phyloP scores from a whole-genome alignment of 2,329 filamentous ascomycete genomes.

The Clonostachys byssicola region DNA sequence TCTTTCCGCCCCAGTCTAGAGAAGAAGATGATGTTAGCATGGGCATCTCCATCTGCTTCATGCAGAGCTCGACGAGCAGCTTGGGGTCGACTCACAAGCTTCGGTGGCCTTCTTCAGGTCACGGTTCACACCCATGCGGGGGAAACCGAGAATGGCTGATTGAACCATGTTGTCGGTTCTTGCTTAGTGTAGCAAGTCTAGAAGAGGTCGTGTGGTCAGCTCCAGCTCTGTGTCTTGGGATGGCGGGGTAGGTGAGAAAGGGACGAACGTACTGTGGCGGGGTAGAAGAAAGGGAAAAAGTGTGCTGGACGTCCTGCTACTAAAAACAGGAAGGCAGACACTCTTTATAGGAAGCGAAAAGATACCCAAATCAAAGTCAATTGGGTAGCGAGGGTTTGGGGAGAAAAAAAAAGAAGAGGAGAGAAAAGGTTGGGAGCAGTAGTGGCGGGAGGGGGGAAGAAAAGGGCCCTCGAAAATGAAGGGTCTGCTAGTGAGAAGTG shows the following conservation, averaged over 20 bases:
- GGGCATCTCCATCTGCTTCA: too few relatives aligned
- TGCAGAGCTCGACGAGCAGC: not conserved
- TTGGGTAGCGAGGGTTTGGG: not conserved
- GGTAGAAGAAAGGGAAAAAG: not conserved
- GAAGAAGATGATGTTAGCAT: too few relatives aligned
- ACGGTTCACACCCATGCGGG: conserved; percentile 96
- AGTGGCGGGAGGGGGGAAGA: conserved; percentile 1
- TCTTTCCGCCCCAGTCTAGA: conserved; percentile 81
- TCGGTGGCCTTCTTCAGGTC: conserved; percentile 99
- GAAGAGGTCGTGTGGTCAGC: not conserved
- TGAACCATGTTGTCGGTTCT: conserved; percentile 51
- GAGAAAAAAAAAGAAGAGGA: conserved; percentile 1
- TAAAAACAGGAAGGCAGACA: not conserved
- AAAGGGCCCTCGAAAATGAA: not conserved
- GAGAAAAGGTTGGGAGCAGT: not conserved
- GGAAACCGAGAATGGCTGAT: conserved; percentile 90
- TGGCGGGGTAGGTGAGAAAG: not conserved
- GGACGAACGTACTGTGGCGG: not conserved
- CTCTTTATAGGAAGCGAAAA: not conserved
- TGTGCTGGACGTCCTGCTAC: not conserved
- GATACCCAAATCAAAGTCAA: not conserved
- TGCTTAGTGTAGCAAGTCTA: not conserved
- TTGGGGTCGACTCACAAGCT: conserved; percentile 60
- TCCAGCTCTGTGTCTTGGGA: not conserved
- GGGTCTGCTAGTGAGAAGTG: not conserved